phyloP scores from a whole-genome alignment of 257 asterid genomes.

The Leptodermis oblonga region DNA sequence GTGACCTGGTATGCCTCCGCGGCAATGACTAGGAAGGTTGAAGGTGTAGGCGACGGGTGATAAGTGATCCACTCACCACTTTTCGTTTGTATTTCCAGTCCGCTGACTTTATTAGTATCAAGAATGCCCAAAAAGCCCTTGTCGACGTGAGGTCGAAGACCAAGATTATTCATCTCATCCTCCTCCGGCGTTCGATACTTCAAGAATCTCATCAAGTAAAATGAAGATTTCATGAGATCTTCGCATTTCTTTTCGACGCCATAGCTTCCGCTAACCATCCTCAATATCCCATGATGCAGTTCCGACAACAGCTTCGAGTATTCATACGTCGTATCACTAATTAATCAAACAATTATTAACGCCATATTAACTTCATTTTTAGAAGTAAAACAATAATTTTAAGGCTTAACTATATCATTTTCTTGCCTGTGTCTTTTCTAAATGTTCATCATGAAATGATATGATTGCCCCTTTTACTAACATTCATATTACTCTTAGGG shows the following conservation, averaged over 20 bases:
- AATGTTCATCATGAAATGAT: too few relatives aligned
- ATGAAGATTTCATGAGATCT: slow-evolving; percentile 31
- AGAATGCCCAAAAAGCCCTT: slow-evolving; percentile 59
- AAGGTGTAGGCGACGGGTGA: slow-evolving; percentile 39
- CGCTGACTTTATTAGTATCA: slow-evolving; percentile 56
- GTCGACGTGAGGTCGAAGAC: slow-evolving; percentile 64
- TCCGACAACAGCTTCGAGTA: slow-evolving; percentile 59
- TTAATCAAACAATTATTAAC: too few relatives aligned
- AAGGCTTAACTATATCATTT: too few relatives aligned
- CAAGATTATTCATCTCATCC: slow-evolving; percentile 44
- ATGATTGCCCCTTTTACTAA: too few relatives aligned
- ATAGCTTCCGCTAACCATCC: slow-evolving; percentile 57
- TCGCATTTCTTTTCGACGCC: slow-evolving; percentile 54
- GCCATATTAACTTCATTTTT: too few relatives aligned
- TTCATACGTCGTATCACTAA: slow-evolving; percentile 36
- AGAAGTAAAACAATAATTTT: too few relatives aligned
- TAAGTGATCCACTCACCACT: slow-evolving; percentile 61
- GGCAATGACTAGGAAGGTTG: slow-evolving; percentile 61
- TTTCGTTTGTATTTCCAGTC: slow-evolving; percentile 52
- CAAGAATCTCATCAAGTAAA: slow-evolving; percentile 54
- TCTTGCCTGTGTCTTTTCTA: too few relatives aligned
- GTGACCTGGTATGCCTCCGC: slow-evolving; percentile 72
- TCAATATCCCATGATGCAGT: slow-evolving; percentile 41
- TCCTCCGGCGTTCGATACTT: slow-evolving; percentile 44
- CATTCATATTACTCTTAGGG: too few relatives aligned